Base-by-base conservation (phyloP, 306 rosid species). In the Coriaria nepalensis region DNA sequence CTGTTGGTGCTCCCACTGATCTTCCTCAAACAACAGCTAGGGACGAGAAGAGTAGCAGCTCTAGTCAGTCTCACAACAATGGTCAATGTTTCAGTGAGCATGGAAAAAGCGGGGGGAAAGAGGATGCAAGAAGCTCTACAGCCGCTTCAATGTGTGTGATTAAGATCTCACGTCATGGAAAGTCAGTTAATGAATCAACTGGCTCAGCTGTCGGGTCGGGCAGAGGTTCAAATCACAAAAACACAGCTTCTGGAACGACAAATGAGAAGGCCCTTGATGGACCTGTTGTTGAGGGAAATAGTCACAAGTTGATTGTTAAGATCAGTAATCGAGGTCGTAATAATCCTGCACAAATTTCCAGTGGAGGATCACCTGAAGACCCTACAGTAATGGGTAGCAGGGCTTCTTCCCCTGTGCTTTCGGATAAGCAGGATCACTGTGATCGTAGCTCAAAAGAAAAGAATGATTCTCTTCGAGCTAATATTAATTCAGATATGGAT, bases 21-120 rank as follows among this genome's bases (percentile, higher is more conserved):
- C 66, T 52, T 48, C 82, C 94, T 9, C 56, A 65, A 63, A 65
- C 82, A 7, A 62, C 82, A 20, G 73, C 59, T 11, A 82, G 65
- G 77, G 96, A 87, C 67, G 96, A 82, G 58, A 75, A 60, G 62
- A 87, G 94, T 64, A 78, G 96, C 66, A 70, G 94, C 55, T 87
- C 96, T 55, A 82, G 96, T 71, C 94, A 79, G 62, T 82, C 96
- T 46, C 90, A 87, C 49, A 85, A 78, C 67, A 87, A 82, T 61
- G 83, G 96, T 64, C 73, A 78, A 49, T 83, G 80, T 75, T 84
- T 86, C 8, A 82, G 75, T 55, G 96, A 87, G 38, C 86, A 77
- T 52, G 73, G 76, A 10, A 82, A 71, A 68, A 57, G 77, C 50
- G 68, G 66, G 48, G 93, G 81, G 52, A 74, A 63, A 72, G 96